These are phyloP conservation scores for Pythium graminicola DNA, from an alignment of 352 stramenopile species.

Conservation along the genomic window DNA sequence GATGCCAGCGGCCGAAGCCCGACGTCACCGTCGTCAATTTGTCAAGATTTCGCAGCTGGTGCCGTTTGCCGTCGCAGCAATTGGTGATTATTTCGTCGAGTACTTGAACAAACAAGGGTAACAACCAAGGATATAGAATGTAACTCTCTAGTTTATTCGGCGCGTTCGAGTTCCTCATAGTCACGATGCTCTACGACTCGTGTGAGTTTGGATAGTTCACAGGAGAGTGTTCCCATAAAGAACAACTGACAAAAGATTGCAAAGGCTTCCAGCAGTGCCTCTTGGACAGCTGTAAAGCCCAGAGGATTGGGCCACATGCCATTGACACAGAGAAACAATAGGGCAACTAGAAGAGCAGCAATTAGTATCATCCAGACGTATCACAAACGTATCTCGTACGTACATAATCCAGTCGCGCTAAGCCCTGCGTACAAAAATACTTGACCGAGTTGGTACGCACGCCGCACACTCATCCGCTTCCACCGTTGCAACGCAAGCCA, in stretches of 20 bases:
- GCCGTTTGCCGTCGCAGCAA: constrained; percentile 41
- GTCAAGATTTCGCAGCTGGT: constrained; percentile 70
- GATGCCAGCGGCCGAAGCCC: constrained; percentile 49
- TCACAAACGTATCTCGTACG: not conserved
- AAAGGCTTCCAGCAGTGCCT: constrained; percentile 78
- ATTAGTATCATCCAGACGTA: not conserved
- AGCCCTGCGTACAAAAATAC: constrained; percentile 44
- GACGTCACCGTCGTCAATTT: constrained; percentile 73
- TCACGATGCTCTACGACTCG: constrained; percentile 55
- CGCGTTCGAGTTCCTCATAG: constrained; percentile 51
- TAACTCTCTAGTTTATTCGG: constrained; percentile 26
- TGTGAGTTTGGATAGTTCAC: constrained; percentile 55
- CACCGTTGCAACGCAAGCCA: constrained; percentile 35
- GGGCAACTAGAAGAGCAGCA: constrained; percentile 34
- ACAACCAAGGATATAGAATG: not conserved
- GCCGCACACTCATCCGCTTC: constrained; percentile 42
- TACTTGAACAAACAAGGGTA: constrained; percentile 71
- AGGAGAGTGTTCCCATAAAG: constrained; percentile 81
- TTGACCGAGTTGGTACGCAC: constrained; percentile 42
- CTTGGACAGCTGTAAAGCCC: constrained; percentile 71
- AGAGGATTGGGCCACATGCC: constrained; percentile 70
- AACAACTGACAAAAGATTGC: constrained; percentile 84
- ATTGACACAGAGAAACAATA: constrained; percentile 81
- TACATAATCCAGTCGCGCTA: constrained; percentile 63
- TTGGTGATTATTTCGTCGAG: constrained; percentile 64